These are phyloP conservation scores for Coemansia sp. DNA, from an alignment of 192 early-diverging fungal genomes.

Conservation along the genomic window DNA sequence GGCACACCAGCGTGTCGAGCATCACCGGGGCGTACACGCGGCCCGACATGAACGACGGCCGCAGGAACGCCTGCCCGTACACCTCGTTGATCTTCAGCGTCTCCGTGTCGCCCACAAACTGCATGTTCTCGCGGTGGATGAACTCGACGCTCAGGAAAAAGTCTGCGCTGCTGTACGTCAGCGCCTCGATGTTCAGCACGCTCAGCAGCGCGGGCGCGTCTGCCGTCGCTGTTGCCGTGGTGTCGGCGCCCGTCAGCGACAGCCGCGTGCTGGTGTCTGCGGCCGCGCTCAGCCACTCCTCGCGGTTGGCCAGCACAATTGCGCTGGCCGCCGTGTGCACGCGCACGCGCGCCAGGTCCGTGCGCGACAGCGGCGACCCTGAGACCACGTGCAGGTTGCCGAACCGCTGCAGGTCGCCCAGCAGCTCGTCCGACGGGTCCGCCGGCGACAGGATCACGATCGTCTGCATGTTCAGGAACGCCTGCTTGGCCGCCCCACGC, in stretches of 20 bases:
- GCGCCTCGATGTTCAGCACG: slow-evolving; percentile 65
- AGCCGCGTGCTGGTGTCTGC: slow-evolving; percentile 34
- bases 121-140: slow-evolving; percentile 70
- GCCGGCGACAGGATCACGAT: slow-evolving; percentile 61
- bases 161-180: slow-evolving; percentile 39
- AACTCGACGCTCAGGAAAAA: slow-evolving; percentile 74
- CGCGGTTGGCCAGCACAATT: slow-evolving; percentile 59
- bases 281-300: slow-evolving; percentile 36
- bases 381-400: slow-evolving; percentile 55
- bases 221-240: slow-evolving; percentile 51
- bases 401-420: slow-evolving; percentile 51
- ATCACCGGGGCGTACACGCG: slow-evolving; percentile 69
- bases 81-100: slow-evolving; percentile 57
- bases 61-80: slow-evolving; percentile 61
- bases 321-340: slow-evolving; percentile 56
- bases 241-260: slow-evolving; percentile 48
- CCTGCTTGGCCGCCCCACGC: background rate
- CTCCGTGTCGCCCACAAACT: slow-evolving; percentile 69
- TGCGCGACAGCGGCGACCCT: slow-evolving; percentile 59
- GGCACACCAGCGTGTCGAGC: slow-evolving; percentile 69
- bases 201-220: slow-evolving; percentile 65
- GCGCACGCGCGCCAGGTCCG: slow-evolving; percentile 59
- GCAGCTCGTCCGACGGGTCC: slow-evolving; percentile 43
- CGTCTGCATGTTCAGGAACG: slow-evolving; percentile 48
- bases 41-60: slow-evolving; percentile 69